A percentile compares a stretch with the other conserved stretches of the same genome.
These are phyloP conservation scores for Hypsizygus marmoreus DNA, from an alignment of 768 basidiomycete genomes.

Conservation along the genomic window DNA sequence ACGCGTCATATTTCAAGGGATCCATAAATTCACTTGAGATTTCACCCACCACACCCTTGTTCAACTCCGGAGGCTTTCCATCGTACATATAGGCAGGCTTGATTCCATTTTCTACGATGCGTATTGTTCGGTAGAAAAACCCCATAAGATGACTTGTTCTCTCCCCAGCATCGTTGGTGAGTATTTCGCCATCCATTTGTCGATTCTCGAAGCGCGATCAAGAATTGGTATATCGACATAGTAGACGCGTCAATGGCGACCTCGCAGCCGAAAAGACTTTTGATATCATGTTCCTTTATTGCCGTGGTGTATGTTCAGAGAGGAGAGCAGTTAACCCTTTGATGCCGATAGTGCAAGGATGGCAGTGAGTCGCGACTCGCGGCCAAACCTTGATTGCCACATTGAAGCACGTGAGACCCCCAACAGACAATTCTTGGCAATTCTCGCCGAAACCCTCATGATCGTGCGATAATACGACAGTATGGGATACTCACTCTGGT, in stretches of 20 bases:
- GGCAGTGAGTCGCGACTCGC: no score
- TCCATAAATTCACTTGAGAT: no score
- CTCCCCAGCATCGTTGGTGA: slow-evolving; percentile 97
- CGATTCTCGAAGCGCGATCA: no score
- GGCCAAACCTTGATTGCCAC: no score
- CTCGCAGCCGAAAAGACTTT: slow-evolving; percentile 96
- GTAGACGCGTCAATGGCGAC: slow-evolving; percentile 98
- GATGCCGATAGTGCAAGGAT: slow-evolving; percentile 85
- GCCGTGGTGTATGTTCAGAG: slow-evolving; percentile 85
- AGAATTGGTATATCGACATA: slow-evolving; percentile 96
- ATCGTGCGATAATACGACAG: no score
- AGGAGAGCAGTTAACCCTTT: slow-evolving; percentile 92
- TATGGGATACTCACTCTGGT: no score
- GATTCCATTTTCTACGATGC: slow-evolving; percentile 98
- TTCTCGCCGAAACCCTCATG: no score
- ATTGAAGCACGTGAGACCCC: no score
- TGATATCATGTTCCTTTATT: slow-evolving; percentile 93
- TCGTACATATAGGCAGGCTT: slow-evolving; percentile 99
- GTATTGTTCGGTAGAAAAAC: slow-evolving; percentile 95
- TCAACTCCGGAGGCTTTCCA: slow-evolving; percentile 96
- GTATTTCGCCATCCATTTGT: slow-evolving; percentile 94
- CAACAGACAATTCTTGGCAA: no score
- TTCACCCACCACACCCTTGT: slow-evolving; percentile 87
- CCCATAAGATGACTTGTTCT: slow-evolving; percentile 99
- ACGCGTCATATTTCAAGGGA: slow-evolving; percentile 14